Base-by-base conservation (phyloP, 2,329 filamentous ascomycete species). In the Bertia moriformis region DNA sequence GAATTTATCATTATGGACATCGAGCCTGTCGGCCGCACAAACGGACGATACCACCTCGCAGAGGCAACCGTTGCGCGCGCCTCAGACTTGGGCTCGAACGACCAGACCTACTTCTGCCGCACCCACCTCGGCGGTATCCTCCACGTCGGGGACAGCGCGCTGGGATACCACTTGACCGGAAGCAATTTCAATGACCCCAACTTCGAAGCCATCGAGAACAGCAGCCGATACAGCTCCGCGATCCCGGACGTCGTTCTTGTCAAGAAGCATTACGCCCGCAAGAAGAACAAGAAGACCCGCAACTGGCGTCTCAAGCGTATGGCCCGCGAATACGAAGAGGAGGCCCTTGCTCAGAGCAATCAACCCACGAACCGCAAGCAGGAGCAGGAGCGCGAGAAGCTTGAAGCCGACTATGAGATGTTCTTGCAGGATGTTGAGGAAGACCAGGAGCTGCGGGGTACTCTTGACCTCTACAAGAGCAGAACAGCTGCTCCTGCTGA, bases 351-450 rank as follows among this genome's bases (percentile, higher is more conserved):
- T 24, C 80, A 84, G 66, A 86, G 94, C 12, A 18, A 18, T 7
- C 10, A 10, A n/a, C n/a, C 24, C 24, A 7, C 15, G 10, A 17
- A 15, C 15, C 32, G 32, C 32, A 10, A 17, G 63, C 69, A 85
- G 43, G 88, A 96, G 55, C 83, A 89, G 54, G 84, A 88, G 43
- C 77, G 78, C 45, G 77, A 93, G 66, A 88, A 96, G 55, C 74
- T 80, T 47, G 91, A 98, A 60, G 10, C 10, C 10, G 32, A 35
- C 32, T 98, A 93, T 62, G 91, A 98, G 65, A 76, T 88, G 73
- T 98, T 98, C 75, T 65, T 98, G 67, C 80, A 83, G 36, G 91
- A 98, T 58, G 85, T 98, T 10, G 93, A 98, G 61, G 88, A 96
- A 56, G 91, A 98, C 56, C 72, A 83, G 39, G 91, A 98, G 53